phyloP scores from a whole-genome alignment of 331 rosid genomes.

The Rhamnella rubrinervis region DNA sequence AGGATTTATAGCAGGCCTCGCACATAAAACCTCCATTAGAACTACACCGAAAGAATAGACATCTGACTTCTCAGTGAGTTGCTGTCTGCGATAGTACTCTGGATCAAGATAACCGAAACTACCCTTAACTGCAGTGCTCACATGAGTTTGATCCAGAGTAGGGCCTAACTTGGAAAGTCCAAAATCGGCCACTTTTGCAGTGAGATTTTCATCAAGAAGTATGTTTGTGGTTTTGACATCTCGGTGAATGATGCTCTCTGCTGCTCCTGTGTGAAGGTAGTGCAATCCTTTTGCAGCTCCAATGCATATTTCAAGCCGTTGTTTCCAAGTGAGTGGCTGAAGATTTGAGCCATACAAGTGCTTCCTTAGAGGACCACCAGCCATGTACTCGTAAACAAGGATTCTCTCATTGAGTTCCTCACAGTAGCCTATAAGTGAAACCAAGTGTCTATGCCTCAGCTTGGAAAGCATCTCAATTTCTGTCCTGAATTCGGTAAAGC shows the following conservation, averaged over 20 bases:
- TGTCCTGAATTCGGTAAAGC: conserved; percentile 42
- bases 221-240: conserved; percentile 50
- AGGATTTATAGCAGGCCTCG: conserved; percentile 51
- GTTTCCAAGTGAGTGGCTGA: conserved; percentile 42
- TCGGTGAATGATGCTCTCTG: conserved; percentile 47
- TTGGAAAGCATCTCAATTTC: conserved; percentile 54
- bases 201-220: conserved; percentile 46
- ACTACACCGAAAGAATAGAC: conserved; percentile 54
- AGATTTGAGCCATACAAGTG: conserved; percentile 42
- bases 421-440: conserved; percentile 51
- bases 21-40: conserved; percentile 45
- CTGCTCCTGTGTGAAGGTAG: conserved; percentile 50
- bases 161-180: conserved; percentile 58
- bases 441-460: conserved; percentile 51
- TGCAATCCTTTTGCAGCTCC: conserved; percentile 59
- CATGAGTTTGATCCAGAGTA: conserved; percentile 48
- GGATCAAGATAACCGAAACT: conserved; percentile 59
- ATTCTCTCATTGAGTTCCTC: conserved; percentile 52
- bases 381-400: conserved; percentile 54
- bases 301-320: conserved; percentile 51
- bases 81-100: conserved; percentile 49
- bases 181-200: conserved; percentile 50
- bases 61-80: conserved; percentile 52
- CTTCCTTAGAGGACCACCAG: conserved; percentile 43
- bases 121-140: conserved; percentile 56